A percentile compares a stretch with the other conserved stretches of the same genome.
Evolutionary conservation across 768 basidiomycete genomes (phyloP).

Genomic region (Suillus alpinus): DNA sequence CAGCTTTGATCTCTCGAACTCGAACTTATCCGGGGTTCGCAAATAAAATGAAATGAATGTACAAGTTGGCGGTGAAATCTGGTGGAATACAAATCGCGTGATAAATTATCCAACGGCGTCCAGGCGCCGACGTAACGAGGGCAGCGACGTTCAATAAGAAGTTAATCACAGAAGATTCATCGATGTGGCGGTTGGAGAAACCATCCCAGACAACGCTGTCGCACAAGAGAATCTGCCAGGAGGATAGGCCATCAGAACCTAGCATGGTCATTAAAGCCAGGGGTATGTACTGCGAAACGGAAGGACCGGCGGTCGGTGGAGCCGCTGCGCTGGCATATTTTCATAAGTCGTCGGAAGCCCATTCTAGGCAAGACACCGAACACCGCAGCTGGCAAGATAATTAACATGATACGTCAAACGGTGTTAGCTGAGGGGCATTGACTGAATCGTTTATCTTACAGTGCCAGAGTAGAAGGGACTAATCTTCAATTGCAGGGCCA

Average conservation of each 20-base stretch:
- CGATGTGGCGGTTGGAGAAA: slow-evolving; percentile 88
- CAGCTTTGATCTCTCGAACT: neutral
- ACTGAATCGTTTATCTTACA: slow-evolving; percentile 48
- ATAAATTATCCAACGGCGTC: slow-evolving; percentile 89
- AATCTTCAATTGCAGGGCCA: slow-evolving; percentile 70
- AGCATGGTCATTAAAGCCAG: slow-evolving; percentile 79
- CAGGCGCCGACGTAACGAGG: slow-evolving; percentile 93
- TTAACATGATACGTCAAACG: slow-evolving; percentile 61
- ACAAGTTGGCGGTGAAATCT: neutral
- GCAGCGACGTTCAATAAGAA: slow-evolving; percentile 92
- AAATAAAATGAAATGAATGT: neutral
- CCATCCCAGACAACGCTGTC: slow-evolving; percentile 98
- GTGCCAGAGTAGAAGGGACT: slow-evolving; percentile 84
- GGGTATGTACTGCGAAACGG: slow-evolving; percentile 86
- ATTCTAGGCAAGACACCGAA: slow-evolving; percentile 75
- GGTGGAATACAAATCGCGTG: neutral
- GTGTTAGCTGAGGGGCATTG: slow-evolving; percentile 1
- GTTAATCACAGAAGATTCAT: slow-evolving; percentile 94
- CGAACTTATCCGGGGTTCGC: neutral
- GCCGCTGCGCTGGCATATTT: slow-evolving; percentile 80
- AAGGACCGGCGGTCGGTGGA: slow-evolving; percentile 90
- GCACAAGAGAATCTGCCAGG: slow-evolving; percentile 58
- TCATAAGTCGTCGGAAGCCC: slow-evolving; percentile 86
- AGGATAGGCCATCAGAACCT: slow-evolving; percentile 79
- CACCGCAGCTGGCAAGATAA: slow-evolving; percentile 55